A percentile compares a stretch with the other conserved stretches of the same genome.
Conservation (phyloP, 1,284 basidiomycete species). For the Chalciporus sp. region DNA sequence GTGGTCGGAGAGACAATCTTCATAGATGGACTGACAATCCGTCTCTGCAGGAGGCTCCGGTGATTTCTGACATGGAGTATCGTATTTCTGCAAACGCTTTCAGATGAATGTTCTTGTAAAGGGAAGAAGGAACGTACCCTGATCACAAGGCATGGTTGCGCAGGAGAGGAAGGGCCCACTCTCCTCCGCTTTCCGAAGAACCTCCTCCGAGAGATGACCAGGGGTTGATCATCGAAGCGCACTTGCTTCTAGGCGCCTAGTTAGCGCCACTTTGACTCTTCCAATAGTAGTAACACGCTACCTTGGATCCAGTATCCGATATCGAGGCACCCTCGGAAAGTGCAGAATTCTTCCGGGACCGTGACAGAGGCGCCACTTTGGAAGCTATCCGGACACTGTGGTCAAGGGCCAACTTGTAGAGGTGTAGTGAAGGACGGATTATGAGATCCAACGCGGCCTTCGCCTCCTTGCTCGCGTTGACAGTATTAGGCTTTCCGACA, state of each 20-base stretch:
- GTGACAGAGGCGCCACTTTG: conserved; percentile 3
- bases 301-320: conserved; percentile 18
- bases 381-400: conserved; percentile 1
- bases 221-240: conserved; percentile 31
- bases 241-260: conserved; percentile 21
- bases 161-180: conserved; percentile 16
- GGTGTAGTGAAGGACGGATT: conserved; percentile 24
- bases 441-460: conserved; percentile 24
- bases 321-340: conserved; percentile 8
- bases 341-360: conserved; percentile 5
- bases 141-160: conserved; percentile 30
- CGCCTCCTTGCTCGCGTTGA: conserved; percentile 17
- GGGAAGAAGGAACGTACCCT: conserved; percentile 22
- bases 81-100: conserved; percentile 14
- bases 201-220: conserved; percentile 24
- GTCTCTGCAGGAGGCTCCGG: conserved; percentile 3
- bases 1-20: conserved; percentile 31
- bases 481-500: conserved; percentile 11
- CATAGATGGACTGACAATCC: conserved; percentile 30
- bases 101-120: neutral
- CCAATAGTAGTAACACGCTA: neutral
- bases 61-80: neutral
- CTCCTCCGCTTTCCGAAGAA: conserved; percentile 23
- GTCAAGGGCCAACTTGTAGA: conserved; percentile 22
- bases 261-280: conserved; percentile 12